Evolutionary conservation across 2,329 filamentous ascomycete genomes (phyloP), one percentile per base, ranked within the genome.

Genomic region (Aspergillus sp.): DNA sequence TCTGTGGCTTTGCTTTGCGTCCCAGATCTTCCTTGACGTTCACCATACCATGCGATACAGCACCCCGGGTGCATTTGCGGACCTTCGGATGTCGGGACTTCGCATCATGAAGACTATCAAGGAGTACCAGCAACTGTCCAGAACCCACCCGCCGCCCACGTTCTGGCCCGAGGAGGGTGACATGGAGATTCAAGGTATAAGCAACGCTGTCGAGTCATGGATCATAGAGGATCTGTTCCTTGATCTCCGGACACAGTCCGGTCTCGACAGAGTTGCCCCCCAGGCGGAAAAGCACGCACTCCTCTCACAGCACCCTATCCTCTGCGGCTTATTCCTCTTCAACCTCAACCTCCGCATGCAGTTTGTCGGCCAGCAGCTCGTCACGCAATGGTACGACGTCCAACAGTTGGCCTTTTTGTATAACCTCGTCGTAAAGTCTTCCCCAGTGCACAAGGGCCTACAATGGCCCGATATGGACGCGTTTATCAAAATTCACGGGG

Each of bases 21-120:
- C 67, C 9, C 72, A 75, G 50, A 62, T 76, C 19, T 69, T 74
- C 23, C 71, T 79, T 7, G 75, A 78, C 54, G 69, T 75, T 25
- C 72, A 77, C 61, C 71, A 76, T 61, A 64, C 61, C n/a, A 70
- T 76, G 57, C 68, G 75, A n/a, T 28, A 66, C 59, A 69, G 64
- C 48, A 55, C 45, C 17, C 19, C 64, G 43, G 54, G 63, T 61
- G 66, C 66, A 50, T 69, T 68, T 61, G 61, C 23, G 34, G 68
- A 71, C 54, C 65, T 72, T 28, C 67, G 68, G 9, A 71, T 71
- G 57, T 67, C 67, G 31, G 67, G 68, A 54, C 59, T 73, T 34
- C 71, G 71, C 11, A 72, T 71, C 23, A 55, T 66, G 45, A 72
- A 67, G 57, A 70, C 62, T 11, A 69, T 72, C 38, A 58, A 68